Conservation (phyloP, 306 rosid genomes). For the Hippophae rhamnoides region DNA sequence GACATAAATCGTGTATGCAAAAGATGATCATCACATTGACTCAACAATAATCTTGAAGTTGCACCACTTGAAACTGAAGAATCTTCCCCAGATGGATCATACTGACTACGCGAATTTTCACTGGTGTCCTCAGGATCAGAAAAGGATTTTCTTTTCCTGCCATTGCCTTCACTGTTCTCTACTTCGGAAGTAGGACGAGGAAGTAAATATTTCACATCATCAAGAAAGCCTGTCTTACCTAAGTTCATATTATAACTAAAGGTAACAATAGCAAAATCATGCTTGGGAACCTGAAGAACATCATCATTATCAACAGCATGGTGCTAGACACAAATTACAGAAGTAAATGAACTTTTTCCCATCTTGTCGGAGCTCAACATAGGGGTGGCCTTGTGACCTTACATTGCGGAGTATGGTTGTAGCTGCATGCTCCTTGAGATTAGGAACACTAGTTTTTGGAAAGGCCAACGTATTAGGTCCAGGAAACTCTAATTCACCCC, state of each 20-base stretch:
- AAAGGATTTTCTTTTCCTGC: conserved; percentile 45
- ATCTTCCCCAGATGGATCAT: conserved; percentile 55
- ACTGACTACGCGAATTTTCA: conserved; percentile 39
- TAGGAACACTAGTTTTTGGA: conserved; percentile 27
- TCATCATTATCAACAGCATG: conserved; percentile 36
- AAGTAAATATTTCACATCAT: conserved; percentile 41
- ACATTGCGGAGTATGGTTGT: conserved; percentile 59
- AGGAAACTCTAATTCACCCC: conserved; percentile 43
- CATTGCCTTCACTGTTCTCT: conserved; percentile 23
- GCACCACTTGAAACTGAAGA: conserved; percentile 40
- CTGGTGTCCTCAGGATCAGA: conserved; percentile 50
- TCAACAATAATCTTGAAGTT: conserved; percentile 31
- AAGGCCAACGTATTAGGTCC: conserved; percentile 35
- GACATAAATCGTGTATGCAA: conserved; percentile 42
- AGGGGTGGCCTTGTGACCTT: conserved; percentile 76
- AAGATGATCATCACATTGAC: conserved; percentile 41
- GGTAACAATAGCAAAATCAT: conserved; percentile 51
- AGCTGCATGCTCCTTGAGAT: conserved; percentile 54
- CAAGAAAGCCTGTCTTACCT: conserved; percentile 51
- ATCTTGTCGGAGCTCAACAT: conserved; percentile 69
- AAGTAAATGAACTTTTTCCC: conserved; percentile 68
- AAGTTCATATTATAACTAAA: conserved; percentile 56
- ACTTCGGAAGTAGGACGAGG: conserved; percentile 29
- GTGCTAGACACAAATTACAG: conserved; percentile 72
- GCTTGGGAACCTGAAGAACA: conserved; percentile 34